Percentiles rank a stretch among this genome's conserved stretches.
Conservation (phyloP, 2,329 filamentous ascomycete genomes). For the Leptographium galeiforme region DNA sequence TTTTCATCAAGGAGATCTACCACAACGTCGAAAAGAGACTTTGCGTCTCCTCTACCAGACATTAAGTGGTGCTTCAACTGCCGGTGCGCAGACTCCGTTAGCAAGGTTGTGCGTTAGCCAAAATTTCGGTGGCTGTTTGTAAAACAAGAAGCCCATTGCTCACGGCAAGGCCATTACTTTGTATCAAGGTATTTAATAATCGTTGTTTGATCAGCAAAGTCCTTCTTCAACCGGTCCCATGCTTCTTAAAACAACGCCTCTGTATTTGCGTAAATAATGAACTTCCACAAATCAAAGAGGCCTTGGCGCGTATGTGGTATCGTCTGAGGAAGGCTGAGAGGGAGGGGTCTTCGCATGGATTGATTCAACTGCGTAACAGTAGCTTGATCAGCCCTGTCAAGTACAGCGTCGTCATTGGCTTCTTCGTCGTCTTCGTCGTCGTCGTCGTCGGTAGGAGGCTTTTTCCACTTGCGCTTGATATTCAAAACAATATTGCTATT, state of each 20-base stretch:
- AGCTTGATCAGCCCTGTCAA: too few relatives aligned
- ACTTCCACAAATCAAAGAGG: background rate
- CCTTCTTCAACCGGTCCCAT: background rate
- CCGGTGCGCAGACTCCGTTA: too few relatives aligned
- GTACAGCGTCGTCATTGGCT: background rate
- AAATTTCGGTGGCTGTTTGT: too few relatives aligned
- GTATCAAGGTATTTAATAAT: background rate
- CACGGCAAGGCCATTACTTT: background rate
- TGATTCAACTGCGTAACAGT: background rate
- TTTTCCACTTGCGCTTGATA: background rate
- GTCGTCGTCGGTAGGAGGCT: background rate
- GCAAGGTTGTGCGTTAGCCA: too few relatives aligned
- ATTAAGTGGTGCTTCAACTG: too few relatives aligned
- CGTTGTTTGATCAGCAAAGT: background rate
- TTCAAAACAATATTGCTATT: background rate
- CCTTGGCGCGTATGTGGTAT: background rate
- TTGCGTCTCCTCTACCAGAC: too few relatives aligned
- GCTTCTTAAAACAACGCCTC: background rate
- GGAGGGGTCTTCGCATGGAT: background rate
- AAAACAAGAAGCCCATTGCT: too few relatives aligned
- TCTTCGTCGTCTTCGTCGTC: background rate
- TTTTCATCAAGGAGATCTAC: too few relatives aligned
- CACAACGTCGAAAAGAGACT: too few relatives aligned
- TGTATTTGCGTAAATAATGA: background rate
- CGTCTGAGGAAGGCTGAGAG: background rate